phyloP scores from a whole-genome alignment of 768 basidiomycete genomes.

The Kwoniella bestiolae region DNA sequence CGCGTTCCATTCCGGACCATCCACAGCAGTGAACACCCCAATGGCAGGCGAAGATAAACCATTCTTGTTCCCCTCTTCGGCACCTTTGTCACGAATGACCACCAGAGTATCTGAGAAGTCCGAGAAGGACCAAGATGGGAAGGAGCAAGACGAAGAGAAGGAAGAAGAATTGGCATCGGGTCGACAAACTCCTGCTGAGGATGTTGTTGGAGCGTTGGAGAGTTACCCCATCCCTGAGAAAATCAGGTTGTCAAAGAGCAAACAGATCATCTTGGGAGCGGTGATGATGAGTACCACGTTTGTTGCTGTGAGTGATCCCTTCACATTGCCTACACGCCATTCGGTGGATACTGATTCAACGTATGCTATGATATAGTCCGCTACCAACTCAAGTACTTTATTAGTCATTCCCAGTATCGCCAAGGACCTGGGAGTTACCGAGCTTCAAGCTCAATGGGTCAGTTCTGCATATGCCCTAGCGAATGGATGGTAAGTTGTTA shows the following conservation, averaged over 20 bases:
- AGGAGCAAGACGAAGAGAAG: constrained; percentile 2
- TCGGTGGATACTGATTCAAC: neutral
- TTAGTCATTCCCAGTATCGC: constrained; percentile 27
- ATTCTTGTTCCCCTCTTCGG: constrained; percentile 15
- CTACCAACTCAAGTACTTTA: constrained; percentile 9
- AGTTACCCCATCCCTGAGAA: constrained; percentile 13
- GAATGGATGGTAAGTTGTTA: constrained; percentile 15
- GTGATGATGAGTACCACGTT: constrained; percentile 28
- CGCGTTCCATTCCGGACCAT: constrained; percentile 13
- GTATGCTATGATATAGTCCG: constrained; percentile 8
- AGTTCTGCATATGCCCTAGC: constrained; percentile 28
- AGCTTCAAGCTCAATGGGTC: constrained; percentile 31
- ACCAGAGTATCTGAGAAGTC: constrained; percentile 9
- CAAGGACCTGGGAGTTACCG: constrained; percentile 22
- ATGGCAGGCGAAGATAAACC: constrained; percentile 20
- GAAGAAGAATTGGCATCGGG: constrained; percentile 1
- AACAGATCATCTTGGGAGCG: constrained; percentile 3
- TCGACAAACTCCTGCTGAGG: neutral
- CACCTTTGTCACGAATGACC: constrained; percentile 12
- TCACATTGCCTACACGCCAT: neutral
- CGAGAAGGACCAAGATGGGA: neutral
- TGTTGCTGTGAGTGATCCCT: constrained; percentile 16
- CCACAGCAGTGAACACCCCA: constrained; percentile 19
- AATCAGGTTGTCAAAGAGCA: constrained; percentile 3
- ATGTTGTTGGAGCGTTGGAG: constrained; percentile 7